phyloP scores from a whole-genome alignment of 2,329 filamentous ascomycete species.

The Cadophora luteo-olivacea region DNA sequence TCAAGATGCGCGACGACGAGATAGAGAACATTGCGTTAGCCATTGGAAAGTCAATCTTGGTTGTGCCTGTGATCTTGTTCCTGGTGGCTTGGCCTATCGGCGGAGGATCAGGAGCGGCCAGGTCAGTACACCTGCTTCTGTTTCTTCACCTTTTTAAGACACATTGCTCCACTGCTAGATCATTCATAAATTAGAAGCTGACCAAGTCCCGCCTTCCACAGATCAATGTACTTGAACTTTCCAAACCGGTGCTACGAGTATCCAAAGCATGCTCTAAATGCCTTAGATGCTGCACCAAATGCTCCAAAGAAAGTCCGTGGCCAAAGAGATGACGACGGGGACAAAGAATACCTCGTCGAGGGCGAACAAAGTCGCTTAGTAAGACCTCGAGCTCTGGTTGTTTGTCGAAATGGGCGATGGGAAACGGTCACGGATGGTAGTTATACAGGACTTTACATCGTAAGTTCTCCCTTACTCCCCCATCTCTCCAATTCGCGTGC shows the following conservation, averaged over 20 bases:
- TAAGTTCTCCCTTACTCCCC: not conserved
- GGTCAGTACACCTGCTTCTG: not conserved
- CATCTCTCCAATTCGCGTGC: not conserved
- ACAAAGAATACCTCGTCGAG: constrained; percentile 1
- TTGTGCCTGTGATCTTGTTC: not conserved
- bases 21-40: constrained; percentile 4
- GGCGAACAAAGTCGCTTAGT: constrained; percentile 8
- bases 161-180: not conserved
- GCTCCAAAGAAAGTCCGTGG: not conserved
- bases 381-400: constrained; percentile 9
- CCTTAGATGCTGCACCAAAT: constrained; percentile 7
- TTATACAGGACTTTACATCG: constrained; percentile 7
- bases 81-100: not conserved
- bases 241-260: constrained; percentile 12
- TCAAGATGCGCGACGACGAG: not conserved
- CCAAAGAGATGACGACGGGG: not conserved
- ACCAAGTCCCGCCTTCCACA: not conserved
- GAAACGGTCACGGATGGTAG: constrained; percentile 5
- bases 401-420: constrained; percentile 8
- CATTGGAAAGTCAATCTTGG: constrained; percentile 10
- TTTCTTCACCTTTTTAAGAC: not conserved
- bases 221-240: constrained; percentile 4
- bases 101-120: constrained; percentile 1
- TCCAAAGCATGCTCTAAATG: constrained; percentile 12
- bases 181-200: not conserved